Conservation (phyloP, 1,284 basidiomycete genomes). For the Sanghuangporus weigelae region DNA sequence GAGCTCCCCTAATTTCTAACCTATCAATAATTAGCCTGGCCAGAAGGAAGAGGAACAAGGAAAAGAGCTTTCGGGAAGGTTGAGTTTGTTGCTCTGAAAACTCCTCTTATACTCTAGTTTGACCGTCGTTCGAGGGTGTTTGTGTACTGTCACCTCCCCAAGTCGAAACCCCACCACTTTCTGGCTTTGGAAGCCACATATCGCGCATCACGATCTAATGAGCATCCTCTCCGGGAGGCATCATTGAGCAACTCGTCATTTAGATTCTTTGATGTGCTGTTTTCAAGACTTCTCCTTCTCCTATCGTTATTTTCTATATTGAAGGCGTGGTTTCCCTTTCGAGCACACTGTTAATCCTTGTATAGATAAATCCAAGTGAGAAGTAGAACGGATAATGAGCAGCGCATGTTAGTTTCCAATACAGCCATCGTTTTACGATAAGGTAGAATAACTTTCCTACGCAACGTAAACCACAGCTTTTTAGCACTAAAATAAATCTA, state of each 20-base stretch:
- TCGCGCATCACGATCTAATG: not conserved
- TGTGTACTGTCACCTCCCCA: not conserved
- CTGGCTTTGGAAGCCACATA: not conserved
- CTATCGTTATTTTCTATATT: not conserved
- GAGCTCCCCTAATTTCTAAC: not conserved
- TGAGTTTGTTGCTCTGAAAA: not conserved
- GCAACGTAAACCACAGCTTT: too few species aligned
- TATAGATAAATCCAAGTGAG: too few species aligned
- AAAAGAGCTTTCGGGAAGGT: not conserved
- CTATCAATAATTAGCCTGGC: not conserved
- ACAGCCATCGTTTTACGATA: too few species aligned
- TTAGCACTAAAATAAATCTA: too few species aligned
- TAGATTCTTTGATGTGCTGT: not conserved
- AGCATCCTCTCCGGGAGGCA: too few species aligned
- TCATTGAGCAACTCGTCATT: not conserved
- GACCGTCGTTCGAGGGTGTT: not conserved
- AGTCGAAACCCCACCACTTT: not conserved
- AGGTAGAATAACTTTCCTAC: too few species aligned
- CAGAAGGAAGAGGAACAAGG: not conserved
- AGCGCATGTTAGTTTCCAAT: too few species aligned
- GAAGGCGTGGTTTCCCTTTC: not conserved
- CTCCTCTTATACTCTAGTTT: not conserved
- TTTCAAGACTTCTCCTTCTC: not conserved
- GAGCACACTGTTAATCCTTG: too few species aligned
- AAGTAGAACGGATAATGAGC: too few species aligned